Evolutionary conservation across 2,329 filamentous ascomycete species (phyloP).

Genomic region (Colletotrichum navitas): DNA sequence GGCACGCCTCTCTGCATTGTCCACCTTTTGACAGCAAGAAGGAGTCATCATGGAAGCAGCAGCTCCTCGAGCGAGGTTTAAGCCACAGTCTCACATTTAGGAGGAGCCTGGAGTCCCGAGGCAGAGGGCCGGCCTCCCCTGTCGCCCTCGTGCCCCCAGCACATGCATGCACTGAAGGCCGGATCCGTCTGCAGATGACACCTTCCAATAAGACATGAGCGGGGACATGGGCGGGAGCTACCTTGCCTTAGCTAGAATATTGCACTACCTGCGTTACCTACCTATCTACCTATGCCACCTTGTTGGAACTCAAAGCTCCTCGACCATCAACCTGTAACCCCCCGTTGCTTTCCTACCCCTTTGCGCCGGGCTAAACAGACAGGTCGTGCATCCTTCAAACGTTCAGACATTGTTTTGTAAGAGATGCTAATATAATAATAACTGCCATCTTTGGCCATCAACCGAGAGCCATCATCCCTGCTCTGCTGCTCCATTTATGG

Average conservation of each 20-base stretch:
- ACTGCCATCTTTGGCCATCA: conserved; percentile 37
- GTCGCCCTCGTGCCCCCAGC: conserved; percentile 26
- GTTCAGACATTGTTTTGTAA: conserved; percentile 26
- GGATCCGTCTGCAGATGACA: conserved; percentile 42
- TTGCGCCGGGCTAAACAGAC: conserved; percentile 16
- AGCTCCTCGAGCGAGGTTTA: neutral
- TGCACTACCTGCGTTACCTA: conserved; percentile 23
- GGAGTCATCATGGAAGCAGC: neutral
- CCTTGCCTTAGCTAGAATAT: conserved; percentile 14
- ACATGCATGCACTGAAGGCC: conserved; percentile 41
- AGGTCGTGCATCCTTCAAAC: conserved; percentile 24
- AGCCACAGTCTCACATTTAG: neutral
- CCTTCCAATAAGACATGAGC: conserved; percentile 39
- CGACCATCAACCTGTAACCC: conserved; percentile 16
- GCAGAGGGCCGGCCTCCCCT: conserved; percentile 12
- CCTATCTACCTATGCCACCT: conserved; percentile 18
- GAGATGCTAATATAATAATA: conserved; percentile 40
- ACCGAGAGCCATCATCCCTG: conserved; percentile 38
- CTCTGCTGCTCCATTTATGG: conserved; percentile 36
- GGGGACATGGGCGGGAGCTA: conserved; percentile 33
- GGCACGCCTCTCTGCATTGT: neutral
- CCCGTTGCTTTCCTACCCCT: conserved; percentile 16
- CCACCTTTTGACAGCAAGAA: neutral
- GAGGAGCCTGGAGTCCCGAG: neutral
- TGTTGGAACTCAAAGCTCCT: conserved; percentile 20